Conservation (phyloP, 164 flowering plant species). For the Vitis rupestris region DNA sequence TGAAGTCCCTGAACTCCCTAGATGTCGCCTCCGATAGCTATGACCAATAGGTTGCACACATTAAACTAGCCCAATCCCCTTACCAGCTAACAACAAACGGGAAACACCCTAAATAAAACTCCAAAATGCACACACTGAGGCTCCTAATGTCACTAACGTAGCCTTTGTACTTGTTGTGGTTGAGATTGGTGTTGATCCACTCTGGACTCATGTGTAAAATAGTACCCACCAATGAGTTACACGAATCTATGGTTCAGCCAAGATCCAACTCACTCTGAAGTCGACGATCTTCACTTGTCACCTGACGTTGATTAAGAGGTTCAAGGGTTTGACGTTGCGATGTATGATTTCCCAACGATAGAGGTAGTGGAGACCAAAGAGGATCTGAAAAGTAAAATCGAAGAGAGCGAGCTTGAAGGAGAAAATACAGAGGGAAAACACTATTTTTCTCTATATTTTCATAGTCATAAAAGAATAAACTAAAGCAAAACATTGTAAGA, state of each 20-base stretch:
- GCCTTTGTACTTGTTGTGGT: constrained; percentile 37
- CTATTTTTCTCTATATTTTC: too few relatives aligned
- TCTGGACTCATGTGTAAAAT: constrained; percentile 92
- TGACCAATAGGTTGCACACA: constrained; percentile 80
- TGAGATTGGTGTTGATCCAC: constrained; percentile 78
- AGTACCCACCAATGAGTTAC: constrained; percentile 80
- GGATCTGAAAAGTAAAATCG: constrained; percentile 52
- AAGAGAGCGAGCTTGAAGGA: constrained; percentile 46
- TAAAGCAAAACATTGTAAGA: too few relatives aligned
- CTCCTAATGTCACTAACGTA: constrained; percentile 79
- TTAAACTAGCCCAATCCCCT: constrained; percentile 91
- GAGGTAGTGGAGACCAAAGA: constrained; percentile 59
- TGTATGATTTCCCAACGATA: constrained; percentile 70
- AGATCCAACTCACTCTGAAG: constrained; percentile 68
- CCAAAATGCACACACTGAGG: constrained; percentile 74
- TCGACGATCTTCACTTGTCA: constrained; percentile 74
- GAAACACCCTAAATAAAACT: constrained; percentile 75
- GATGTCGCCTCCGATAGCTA: constrained; percentile 87
- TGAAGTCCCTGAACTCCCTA: constrained; percentile 57
- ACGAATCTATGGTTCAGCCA: constrained; percentile 80
- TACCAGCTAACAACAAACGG: constrained; percentile 63
- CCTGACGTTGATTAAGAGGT: constrained; percentile 21
- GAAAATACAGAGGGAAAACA: constrained; percentile 3
- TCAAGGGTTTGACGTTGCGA: constrained; percentile 80
- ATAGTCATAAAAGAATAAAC: too few relatives aligned